A percentile compares a stretch with the other conserved stretches of the same genome.
These are phyloP conservation scores for Monosporascus cannonballus DNA, from an alignment of 2,329 filamentous ascomycete genomes.

Conservation along the genomic window DNA sequence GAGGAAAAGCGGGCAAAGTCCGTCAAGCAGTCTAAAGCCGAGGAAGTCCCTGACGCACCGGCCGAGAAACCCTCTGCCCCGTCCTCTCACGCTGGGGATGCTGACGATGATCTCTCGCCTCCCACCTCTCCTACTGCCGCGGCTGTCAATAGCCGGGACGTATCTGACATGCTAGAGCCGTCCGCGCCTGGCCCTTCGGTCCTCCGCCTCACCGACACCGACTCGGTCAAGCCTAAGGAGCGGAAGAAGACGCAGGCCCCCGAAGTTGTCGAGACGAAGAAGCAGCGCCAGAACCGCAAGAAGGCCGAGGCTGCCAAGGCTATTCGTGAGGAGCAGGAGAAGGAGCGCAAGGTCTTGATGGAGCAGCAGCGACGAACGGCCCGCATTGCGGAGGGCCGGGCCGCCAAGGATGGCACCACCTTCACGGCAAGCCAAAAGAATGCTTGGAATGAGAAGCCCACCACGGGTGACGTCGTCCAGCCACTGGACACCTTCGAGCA, in stretches of 20 bases:
- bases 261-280: constrained; percentile 78
- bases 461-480: constrained; percentile 35
- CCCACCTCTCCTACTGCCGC: constrained; percentile 57
- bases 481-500: constrained; percentile 55
- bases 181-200: constrained; percentile 62
- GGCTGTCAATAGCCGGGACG: constrained; percentile 57
- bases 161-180: constrained; percentile 89
- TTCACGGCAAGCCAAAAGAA: constrained; percentile 43
- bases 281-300: constrained; percentile 86
- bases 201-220: constrained; percentile 66
- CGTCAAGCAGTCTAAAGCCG: constrained; percentile 62
- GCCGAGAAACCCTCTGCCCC: constrained; percentile 49
- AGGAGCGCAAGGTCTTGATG: constrained; percentile 65
- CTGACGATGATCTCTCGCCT: constrained; percentile 74
- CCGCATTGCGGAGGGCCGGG: constrained; percentile 73
- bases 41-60: constrained; percentile 39
- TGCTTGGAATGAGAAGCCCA: constrained; percentile 33
- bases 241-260: constrained; percentile 53
- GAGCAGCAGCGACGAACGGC: constrained; percentile 81
- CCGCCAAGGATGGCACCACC: constrained; percentile 72
- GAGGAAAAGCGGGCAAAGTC: constrained; percentile 62
- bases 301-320: constrained; percentile 79
- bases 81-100: constrained; percentile 70
- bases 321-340: constrained; percentile 70
- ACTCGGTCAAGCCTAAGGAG: constrained; percentile 56